phyloP scores from a whole-genome alignment of 805 yeast species.

The Candida sakaeoensis region DNA sequence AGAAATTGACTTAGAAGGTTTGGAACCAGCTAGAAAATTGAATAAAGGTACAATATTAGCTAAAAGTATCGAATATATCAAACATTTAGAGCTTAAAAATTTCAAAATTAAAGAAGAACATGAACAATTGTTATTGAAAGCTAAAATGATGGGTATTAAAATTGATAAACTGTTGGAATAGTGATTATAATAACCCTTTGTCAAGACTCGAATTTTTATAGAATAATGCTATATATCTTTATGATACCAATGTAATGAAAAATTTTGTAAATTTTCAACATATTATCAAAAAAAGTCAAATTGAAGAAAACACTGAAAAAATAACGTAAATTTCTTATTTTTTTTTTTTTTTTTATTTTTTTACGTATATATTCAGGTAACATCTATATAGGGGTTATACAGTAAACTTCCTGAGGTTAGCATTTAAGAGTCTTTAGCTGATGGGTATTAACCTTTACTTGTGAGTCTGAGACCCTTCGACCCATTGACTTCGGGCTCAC shows the following conservation, averaged over 20 bases:
- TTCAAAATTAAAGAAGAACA: constrained; percentile 49
- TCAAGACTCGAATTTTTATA: not conserved
- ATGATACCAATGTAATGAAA: not conserved
- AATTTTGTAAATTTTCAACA: too few species aligned
- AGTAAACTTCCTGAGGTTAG: too few species aligned
- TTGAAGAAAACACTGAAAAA: too few species aligned
- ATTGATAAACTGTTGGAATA: constrained; percentile 10
- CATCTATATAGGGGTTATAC: too few species aligned
- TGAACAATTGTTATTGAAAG: constrained; percentile 39
- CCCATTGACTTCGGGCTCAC: too few species aligned
- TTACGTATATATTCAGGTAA: too few species aligned
- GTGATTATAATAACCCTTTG: not conserved
- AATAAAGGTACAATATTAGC: constrained; percentile 76
- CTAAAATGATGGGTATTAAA: constrained; percentile 32
- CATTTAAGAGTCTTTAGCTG: too few species aligned
- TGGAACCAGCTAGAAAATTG: constrained; percentile 69
- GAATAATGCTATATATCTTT: not conserved
- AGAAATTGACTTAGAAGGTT: constrained; percentile 57
- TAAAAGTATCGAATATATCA: constrained; percentile 77
- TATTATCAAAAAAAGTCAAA: too few species aligned
- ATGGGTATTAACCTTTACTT: too few species aligned
- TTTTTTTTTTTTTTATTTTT: too few species aligned
- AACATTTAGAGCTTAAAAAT: constrained; percentile 64
- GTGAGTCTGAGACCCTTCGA: too few species aligned
- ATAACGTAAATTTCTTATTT: too few species aligned